A percentile compares a stretch with the other conserved stretches of the same genome.
phyloP scores from a whole-genome alignment of 306 rosid species.

The Lathyrus tuberosus region DNA sequence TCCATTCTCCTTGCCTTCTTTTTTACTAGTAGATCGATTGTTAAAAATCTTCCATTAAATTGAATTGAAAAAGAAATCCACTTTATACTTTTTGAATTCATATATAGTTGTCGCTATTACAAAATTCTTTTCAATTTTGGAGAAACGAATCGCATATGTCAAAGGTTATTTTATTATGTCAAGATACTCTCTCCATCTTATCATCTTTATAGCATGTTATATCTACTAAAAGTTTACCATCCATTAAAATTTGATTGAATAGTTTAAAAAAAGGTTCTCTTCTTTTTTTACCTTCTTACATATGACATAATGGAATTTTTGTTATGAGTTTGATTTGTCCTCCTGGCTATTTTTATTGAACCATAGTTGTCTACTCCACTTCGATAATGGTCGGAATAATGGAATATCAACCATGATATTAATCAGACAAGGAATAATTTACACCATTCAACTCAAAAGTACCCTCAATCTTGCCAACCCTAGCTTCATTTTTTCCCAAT shows the following conservation, averaged over 20 bases:
- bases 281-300: too few relatives aligned
- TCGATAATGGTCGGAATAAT: constrained; percentile 31
- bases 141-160: neutral
- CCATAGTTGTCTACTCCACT: constrained; percentile 32
- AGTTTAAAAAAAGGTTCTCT: too few relatives aligned
- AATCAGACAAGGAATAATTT: neutral
- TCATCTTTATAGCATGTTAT: neutral
- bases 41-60: neutral
- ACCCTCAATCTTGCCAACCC: constrained; percentile 19
- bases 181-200: neutral
- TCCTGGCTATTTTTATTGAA: neutral
- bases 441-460: constrained; percentile 26
- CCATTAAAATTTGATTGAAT: too few relatives aligned
- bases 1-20: neutral
- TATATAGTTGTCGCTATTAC: neutral
- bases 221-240: too few relatives aligned
- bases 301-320: too few relatives aligned
- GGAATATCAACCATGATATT: constrained; percentile 35
- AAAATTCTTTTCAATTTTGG: constrained; percentile 1
- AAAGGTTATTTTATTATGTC: neutral
- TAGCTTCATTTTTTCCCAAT: neutral
- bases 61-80: neutral
- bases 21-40: neutral
- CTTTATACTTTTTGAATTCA: constrained; percentile 4
- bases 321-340: neutral